Base-by-base conservation (phyloP, 2,329 filamentous ascomycete genomes). In the Stemphylium beticola region DNA sequence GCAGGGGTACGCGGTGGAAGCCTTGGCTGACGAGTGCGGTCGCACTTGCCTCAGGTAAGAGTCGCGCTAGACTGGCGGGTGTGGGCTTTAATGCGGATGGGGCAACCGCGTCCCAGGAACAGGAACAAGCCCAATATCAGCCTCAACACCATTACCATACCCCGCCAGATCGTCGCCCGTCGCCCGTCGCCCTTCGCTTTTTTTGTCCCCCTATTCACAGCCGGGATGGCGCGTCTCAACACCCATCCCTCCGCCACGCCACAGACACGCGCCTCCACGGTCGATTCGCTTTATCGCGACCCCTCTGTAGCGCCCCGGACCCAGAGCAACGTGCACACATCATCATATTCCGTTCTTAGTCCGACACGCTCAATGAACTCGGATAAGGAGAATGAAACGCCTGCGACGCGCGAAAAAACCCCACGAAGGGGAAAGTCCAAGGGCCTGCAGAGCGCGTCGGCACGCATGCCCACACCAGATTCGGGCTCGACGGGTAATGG, bases 341-440 rank as follows among this genome's bases (percentile, higher is more conserved):
- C 68, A 0, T 60, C 68, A 2, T 74, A 72, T 46, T 72, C 72
- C 2, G 71, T 74, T 6, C 48, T 71, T 36, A 74, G 72, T 48
- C 71, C 71, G 0, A 58, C 66, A 7, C 67, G 58, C 7, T 72
- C 73, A 1, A 55, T 57, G 24, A 71, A 58, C 9, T 78, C 77
- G 9, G 79, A 82, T 58, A 79, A 81, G 57, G 80, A 82, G 52
- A 82, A 81, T 58, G 55, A 72, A 26, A 39, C 55, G 32, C 71
- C 66, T 4, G 50, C 71, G 20, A 69, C 67, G 37, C 65, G 64
- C 53, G 60, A 65, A 33, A 58, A 51, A 18, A 72, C 72, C 3
- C 70, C 73, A 2, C 61, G 51, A 29, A 56, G 57, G 38, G 49
- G 58, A 14, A 85, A 83, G 61, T 77, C 79, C 53, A 81, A 78